Base-by-base conservation (phyloP, 768 basidiomycete species). In the Cubamyces lactineus region DNA sequence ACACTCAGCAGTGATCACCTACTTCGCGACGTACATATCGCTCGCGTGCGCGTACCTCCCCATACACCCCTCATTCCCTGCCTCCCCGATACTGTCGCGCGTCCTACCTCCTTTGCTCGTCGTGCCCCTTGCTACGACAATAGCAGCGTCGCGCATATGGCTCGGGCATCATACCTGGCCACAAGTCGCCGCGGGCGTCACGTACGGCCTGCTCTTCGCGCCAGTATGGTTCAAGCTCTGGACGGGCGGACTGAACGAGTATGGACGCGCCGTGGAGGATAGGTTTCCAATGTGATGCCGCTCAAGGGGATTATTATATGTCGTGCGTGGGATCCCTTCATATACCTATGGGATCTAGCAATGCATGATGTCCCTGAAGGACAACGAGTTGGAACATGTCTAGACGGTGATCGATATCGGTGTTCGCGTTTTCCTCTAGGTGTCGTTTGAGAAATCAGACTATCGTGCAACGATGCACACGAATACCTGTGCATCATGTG, bases 131-230 rank as follows among this genome's bases (percentile, higher is more conserved):
- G 80, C 88, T 12, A 62, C 68, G 39, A 66, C 80, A 16, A 82
- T 92, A 45, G 77, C 84, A 5, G 67, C 82, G 53, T 93, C 91
- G 11, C 79, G 91, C 51, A 80, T 91, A 30, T 86, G 84, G 87
- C 80, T 93, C 13, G 88, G 89, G 5, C 85, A 92, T 65, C 91
- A 93, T 72, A 91, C 89, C 11, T 81, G 80, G 80, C 75, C 78
- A 0, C 91, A 93, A 64, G 87, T 92, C 17, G 70, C 74, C 9
- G 89, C 77, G 26, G 91, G 91, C 0, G 76, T 73, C 34, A 71
- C 73, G 2, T 86, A 83, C 58, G 91, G 91, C 0, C 61, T 82
- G 11, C 70, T 69, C 3, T 85, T 84, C 68, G 83, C 86, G 11
- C 67, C 72, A 0, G 38, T 81, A 16, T 88, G 86, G 84, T 90